Conservation (phyloP, 2,329 filamentous ascomycete genomes). For the Cercospora janseana region DNA sequence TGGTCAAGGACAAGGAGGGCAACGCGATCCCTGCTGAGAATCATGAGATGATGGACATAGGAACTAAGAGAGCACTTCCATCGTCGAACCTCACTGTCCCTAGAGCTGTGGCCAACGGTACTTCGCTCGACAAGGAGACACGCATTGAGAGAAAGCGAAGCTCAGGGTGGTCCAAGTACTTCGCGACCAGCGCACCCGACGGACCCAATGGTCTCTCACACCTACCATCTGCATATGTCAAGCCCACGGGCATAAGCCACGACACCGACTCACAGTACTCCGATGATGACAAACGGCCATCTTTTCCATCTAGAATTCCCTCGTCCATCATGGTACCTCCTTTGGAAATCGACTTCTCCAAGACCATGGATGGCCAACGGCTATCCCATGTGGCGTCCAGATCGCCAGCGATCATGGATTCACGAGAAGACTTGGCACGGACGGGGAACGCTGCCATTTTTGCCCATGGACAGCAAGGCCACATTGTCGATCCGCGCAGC, state of each 20-base stretch:
- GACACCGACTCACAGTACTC: constrained; percentile 47
- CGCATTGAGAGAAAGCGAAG: constrained; percentile 49
- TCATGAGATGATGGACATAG: constrained; percentile 47
- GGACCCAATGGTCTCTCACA: constrained; percentile 39
- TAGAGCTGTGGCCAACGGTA: constrained; percentile 19
- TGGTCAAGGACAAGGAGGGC: constrained; percentile 57
- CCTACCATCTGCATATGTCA: constrained; percentile 34
- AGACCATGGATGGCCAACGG: constrained; percentile 56
- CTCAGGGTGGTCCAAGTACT: constrained; percentile 54
- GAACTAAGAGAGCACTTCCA: constrained; percentile 38
- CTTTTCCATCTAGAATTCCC: constrained; percentile 43
- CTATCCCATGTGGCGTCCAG: constrained; percentile 66
- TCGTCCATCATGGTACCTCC: constrained; percentile 70
- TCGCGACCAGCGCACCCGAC: constrained; percentile 38
- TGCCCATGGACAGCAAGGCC: constrained; percentile 26
- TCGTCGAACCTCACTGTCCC: constrained; percentile 25
- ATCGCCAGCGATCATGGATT: constrained; percentile 67
- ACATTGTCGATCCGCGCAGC: constrained; percentile 35
- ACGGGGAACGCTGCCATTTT: constrained; percentile 29
- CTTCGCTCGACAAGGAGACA: constrained; percentile 34
- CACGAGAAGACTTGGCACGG: constrained; percentile 43
- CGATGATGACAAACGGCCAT: constrained; percentile 45
- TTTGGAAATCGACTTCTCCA: constrained; percentile 55
- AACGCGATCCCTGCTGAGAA: constrained; percentile 43
- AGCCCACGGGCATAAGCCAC: constrained; percentile 48